Conservation (phyloP, 441 rosid species). For the Theobroma grandiflorum region DNA sequence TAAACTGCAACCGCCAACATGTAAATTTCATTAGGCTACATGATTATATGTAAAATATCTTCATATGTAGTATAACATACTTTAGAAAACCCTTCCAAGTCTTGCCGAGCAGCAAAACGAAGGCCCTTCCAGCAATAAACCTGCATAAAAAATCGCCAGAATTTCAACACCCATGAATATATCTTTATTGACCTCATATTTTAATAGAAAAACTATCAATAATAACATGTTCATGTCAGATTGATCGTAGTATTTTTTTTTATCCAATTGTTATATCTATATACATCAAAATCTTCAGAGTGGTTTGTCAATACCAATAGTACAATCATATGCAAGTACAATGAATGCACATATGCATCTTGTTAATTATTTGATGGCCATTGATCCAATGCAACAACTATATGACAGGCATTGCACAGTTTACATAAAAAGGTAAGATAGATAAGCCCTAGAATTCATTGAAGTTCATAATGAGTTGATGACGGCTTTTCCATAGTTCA, state of each 20-base stretch:
- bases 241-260: background rate
- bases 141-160: conserved; percentile 45
- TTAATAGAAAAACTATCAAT: background rate
- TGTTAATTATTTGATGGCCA: background rate
- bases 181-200: background rate
- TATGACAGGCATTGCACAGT: background rate
- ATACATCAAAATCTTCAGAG: background rate
- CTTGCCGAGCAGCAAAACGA: conserved; percentile 92
- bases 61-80: conserved; percentile 45
- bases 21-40: conserved; percentile 15
- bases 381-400: background rate
- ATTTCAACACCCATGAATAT: background rate
- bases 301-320: background rate
- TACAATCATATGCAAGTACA: background rate
- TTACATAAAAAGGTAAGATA: background rate
- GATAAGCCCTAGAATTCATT: background rate
- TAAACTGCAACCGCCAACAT: conserved; percentile 65
- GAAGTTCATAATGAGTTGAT: background rate
- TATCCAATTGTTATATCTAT: background rate
- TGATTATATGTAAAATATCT: conserved; percentile 6
- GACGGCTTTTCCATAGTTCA: background rate
- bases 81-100: conserved; percentile 94
- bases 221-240: background rate
- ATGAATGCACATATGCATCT: background rate
- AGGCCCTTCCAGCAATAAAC: conserved; percentile 99